Conservation (phyloP, 202 grass and related monocot species). For the Setaria italica region DNA sequence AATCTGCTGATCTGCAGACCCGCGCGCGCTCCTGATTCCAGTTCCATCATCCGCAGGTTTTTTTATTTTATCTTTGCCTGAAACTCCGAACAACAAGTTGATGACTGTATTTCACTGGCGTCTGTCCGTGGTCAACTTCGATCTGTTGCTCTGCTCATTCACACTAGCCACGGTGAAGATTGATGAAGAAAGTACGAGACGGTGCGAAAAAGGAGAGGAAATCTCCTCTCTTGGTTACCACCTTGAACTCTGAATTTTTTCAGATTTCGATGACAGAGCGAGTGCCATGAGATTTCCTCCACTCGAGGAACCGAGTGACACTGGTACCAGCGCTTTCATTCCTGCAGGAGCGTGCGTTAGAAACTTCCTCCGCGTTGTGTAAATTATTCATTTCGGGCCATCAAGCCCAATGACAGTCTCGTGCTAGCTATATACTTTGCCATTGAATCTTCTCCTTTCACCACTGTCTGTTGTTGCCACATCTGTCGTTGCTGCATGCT, state of each 20-base stretch:
- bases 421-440: not conserved
- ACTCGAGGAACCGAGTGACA: not conserved
- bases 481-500: not conserved
- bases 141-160: no score
- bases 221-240: not conserved
- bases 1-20: no score
- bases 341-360: conserved; percentile 23
- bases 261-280: not conserved
- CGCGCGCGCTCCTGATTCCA: no score
- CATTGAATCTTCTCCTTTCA: not conserved
- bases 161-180: no score
- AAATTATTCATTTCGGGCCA: not conserved
- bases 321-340: conserved; percentile 24
- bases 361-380: conserved; percentile 40
- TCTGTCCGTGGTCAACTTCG: no score
- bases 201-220: not conserved
- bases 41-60: no score
- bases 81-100: no score
- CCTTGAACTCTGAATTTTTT: not conserved
- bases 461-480: no score
- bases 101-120: no score
- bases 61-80: no score
- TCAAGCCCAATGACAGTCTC: not conserved
- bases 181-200: not conserved
- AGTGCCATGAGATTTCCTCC: not conserved